Conservation (phyloP, 2,329 filamentous ascomycete genomes). For the Macrophomina phaseolina region DNA sequence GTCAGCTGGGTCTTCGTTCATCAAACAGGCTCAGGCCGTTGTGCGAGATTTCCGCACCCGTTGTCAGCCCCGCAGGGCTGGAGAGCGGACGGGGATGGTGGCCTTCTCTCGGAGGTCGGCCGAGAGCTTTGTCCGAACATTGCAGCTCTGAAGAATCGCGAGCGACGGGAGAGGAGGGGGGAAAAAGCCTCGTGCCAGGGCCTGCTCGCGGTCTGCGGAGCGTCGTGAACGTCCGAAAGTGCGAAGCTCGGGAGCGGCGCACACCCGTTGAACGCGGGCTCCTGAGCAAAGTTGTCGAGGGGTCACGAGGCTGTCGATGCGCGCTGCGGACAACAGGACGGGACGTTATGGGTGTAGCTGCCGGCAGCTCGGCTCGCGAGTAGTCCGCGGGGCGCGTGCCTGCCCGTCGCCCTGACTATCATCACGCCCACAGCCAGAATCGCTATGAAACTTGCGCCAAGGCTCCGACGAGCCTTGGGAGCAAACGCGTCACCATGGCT, state of each 20-base stretch:
- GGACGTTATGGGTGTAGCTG: neutral
- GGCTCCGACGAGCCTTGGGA: neutral
- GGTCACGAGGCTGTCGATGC: neutral
- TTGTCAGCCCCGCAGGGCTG: slow-evolving; percentile 10
- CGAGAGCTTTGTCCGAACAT: slow-evolving; percentile 21
- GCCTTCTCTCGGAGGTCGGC: slow-evolving; percentile 19
- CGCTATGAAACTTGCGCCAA: slow-evolving; percentile 13
- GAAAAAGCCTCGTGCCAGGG: slow-evolving; percentile 20
- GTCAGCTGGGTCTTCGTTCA: neutral
- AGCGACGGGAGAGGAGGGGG: neutral
- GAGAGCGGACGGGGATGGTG: slow-evolving; percentile 1
- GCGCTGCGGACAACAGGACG: neutral
- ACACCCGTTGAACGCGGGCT: neutral
- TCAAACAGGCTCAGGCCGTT: slow-evolving; percentile 8
- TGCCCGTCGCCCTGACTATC: neutral
- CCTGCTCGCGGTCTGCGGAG: neutral
- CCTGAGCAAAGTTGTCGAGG: neutral
- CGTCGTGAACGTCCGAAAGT: neutral
- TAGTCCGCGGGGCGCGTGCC: neutral
- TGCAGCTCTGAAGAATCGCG: neutral
- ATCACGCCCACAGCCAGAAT: slow-evolving; percentile 12
- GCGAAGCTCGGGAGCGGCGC: neutral
- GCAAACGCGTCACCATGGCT: slow-evolving; percentile 13
- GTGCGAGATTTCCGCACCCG: slow-evolving; percentile 18
- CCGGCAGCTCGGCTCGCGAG: slow-evolving; percentile 4